Percentiles rank a stretch among this genome's conserved stretches.
These are phyloP conservation scores for Sabuloglossum arenarium DNA, from an alignment of 495 filamentous ascomycete genomes.

Conservation along the genomic window DNA sequence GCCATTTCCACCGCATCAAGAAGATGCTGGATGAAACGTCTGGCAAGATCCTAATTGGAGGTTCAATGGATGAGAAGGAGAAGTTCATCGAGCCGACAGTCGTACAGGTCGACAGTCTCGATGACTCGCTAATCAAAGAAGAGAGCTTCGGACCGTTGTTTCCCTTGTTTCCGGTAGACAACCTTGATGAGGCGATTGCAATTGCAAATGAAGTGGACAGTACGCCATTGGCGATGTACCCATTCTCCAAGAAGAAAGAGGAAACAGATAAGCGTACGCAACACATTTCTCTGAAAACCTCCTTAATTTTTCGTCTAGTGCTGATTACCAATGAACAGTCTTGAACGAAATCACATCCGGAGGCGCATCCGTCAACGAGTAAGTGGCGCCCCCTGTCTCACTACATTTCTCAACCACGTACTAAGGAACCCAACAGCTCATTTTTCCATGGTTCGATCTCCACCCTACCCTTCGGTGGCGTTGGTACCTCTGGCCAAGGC, in stretches of 20 bases:
- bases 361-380: slow-evolving; percentile 61
- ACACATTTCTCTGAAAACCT: neutral
- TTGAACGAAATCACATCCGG: slow-evolving; percentile 48
- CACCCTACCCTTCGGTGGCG: slow-evolving; percentile 72
- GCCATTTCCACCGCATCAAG: slow-evolving; percentile 69
- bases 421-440: slow-evolving; percentile 20
- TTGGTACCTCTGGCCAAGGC: slow-evolving; percentile 69
- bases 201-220: slow-evolving; percentile 54
- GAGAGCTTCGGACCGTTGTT: slow-evolving; percentile 87
- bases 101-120: slow-evolving; percentile 47
- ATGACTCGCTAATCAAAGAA: slow-evolving; percentile 56
- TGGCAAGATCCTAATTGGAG: slow-evolving; percentile 74
- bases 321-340: slow-evolving; percentile 17
- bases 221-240: slow-evolving; percentile 63
- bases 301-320: neutral
- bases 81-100: slow-evolving; percentile 75
- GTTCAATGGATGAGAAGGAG: slow-evolving; percentile 55
- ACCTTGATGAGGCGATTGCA: slow-evolving; percentile 60
- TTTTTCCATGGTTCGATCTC: slow-evolving; percentile 60
- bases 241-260: slow-evolving; percentile 50
- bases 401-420: slow-evolving; percentile 8
- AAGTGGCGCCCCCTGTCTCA: slow-evolving; percentile 10
- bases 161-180: slow-evolving; percentile 49
- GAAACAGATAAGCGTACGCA: slow-evolving; percentile 45
- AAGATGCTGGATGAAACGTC: slow-evolving; percentile 61